Evolutionary conservation across 1,284 basidiomycete species (phyloP).

Genomic region (Microbotryomycetes sp.): DNA sequence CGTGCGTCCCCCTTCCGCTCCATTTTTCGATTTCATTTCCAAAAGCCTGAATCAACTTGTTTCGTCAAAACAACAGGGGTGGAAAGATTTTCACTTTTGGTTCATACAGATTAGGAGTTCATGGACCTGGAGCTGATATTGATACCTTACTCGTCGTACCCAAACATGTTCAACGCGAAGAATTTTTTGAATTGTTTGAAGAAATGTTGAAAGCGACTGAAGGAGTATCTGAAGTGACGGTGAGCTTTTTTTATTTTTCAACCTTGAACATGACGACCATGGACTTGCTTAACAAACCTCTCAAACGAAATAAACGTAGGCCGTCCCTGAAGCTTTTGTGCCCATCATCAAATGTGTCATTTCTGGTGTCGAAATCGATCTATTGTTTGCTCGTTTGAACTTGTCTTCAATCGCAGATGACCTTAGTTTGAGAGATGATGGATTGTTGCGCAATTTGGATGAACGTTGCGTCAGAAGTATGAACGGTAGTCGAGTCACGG

Average conservation of each 20-base stretch:
- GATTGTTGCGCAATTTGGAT: constrained; percentile 84
- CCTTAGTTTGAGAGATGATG: constrained; percentile 82
- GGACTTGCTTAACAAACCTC: not conserved
- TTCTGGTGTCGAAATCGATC: constrained; percentile 86
- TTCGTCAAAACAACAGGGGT: constrained; percentile 53
- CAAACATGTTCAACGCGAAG: constrained; percentile 87
- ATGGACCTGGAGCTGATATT: constrained; percentile 93
- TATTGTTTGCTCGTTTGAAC: constrained; percentile 76
- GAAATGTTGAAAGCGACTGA: constrained; percentile 79
- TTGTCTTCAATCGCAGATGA: constrained; percentile 83
- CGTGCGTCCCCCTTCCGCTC: constrained; percentile 11
- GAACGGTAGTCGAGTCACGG: constrained; percentile 91
- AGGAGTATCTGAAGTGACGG: constrained; percentile 82
- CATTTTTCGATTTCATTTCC: not conserved
- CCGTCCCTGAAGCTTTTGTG: constrained; percentile 92
- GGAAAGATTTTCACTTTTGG: constrained; percentile 99
- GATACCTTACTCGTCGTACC: constrained; percentile 98
- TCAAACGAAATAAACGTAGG: constrained; percentile 49
- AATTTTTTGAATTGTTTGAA: constrained; percentile 92
- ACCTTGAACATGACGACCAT: not conserved
- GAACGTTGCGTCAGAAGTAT: constrained; percentile 92
- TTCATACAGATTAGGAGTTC: constrained; percentile 76
- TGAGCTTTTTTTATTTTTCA: constrained; percentile 48
- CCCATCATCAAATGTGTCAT: constrained; percentile 91
- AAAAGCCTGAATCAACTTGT: not conserved